Base-by-base conservation (phyloP, 2,329 filamentous ascomycete genomes). In the Diaporthe sp. region DNA sequence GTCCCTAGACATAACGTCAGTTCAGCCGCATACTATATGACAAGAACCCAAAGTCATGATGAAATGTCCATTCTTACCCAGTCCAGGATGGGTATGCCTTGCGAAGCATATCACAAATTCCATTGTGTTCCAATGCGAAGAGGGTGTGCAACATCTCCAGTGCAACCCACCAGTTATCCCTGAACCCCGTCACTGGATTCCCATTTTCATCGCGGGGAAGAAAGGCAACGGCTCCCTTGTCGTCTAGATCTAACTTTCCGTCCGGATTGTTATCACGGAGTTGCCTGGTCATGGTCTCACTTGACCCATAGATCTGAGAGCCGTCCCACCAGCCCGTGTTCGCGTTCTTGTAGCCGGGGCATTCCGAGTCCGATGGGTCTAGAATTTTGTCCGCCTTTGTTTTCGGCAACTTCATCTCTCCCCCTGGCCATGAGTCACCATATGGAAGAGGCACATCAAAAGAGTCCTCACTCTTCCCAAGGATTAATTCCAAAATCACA, bases 241-340 rank as follows among this genome's bases (percentile, higher is more conserved):
- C 32, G 32, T 68, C 47, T 13, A 68, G 32, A 15, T 27, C n/a
- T 25, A 68, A 5, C 1, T 68, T 68, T 4, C 63, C 63, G 3
- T 53, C 63, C 7, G 47, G n/a, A 5, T 32, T 15, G 1, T 53
- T 53, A 19, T 68, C 47, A 27, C 63, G 63, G 30, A 68, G 63
- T 22, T 53, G 63, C 17, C 17, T 68, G 63, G 63, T 68, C 15
- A 53, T 1, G 6, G 32, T 8, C 32, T 68, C 63, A 22, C 63
- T 68, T 39, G 63, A 68, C 10, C 63, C 63, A 1, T 68, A 68
- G 25, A 68, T 68, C 32, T 68, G 63, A 1, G 63, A 68, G 2
- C 63, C 63, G 6, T 68, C 63, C 63, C 63, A 68, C 63, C 63
- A 68, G 32, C 63, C 63, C 1, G 63, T 68, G 10, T 68, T 68